phyloP scores from a whole-genome alignment of 495 filamentous ascomycete genomes.

The Staphylotrichum longicolle region DNA sequence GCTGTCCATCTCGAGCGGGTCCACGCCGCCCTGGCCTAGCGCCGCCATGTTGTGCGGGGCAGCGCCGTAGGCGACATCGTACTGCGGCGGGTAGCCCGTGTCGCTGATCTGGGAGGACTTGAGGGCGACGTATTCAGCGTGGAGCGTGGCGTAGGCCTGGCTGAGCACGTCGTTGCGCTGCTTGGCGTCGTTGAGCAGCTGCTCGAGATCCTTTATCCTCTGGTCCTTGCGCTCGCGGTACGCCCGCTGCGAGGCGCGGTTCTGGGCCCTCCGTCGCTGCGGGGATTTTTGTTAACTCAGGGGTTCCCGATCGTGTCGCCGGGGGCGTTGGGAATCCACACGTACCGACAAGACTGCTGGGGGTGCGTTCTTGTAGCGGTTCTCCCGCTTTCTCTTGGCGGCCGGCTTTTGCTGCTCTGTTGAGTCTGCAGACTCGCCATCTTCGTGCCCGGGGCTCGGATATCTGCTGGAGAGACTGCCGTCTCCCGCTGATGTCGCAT shows the following conservation, averaged over 20 bases:
- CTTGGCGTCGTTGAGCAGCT: slow-evolving; percentile 61
- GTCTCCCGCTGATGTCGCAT: slow-evolving; percentile 33
- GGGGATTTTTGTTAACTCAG: not conserved
- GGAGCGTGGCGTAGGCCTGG: slow-evolving; percentile 42
- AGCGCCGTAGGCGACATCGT: not conserved
- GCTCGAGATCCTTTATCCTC: slow-evolving; percentile 75
- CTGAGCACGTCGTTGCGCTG: slow-evolving; percentile 44
- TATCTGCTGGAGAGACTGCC: slow-evolving; percentile 34
- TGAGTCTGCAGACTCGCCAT: slow-evolving; percentile 42
- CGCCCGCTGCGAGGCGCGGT: slow-evolving; percentile 65
- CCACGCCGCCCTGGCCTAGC: not conserved
- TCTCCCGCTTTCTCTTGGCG: slow-evolving; percentile 48
- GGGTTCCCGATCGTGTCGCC: not conserved
- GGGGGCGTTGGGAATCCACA: slow-evolving; percentile 6
- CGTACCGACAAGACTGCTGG: slow-evolving; percentile 49
- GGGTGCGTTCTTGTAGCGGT: slow-evolving; percentile 51
- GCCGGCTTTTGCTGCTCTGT: slow-evolving; percentile 36
- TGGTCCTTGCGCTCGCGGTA: slow-evolving; percentile 85
- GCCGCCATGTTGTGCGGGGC: not conserved
- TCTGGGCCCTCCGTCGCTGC: slow-evolving; percentile 57
- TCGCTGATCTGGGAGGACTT: slow-evolving; percentile 35
- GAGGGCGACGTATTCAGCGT: slow-evolving; percentile 43
- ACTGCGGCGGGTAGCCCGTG: slow-evolving; percentile 21
- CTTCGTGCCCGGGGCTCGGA: slow-evolving; percentile 39
- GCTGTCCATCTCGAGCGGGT: not conserved